These are phyloP conservation scores for Cystobasidiaceae sp. DNA, from an alignment of 1,284 basidiomycete species.

Conservation along the genomic window DNA sequence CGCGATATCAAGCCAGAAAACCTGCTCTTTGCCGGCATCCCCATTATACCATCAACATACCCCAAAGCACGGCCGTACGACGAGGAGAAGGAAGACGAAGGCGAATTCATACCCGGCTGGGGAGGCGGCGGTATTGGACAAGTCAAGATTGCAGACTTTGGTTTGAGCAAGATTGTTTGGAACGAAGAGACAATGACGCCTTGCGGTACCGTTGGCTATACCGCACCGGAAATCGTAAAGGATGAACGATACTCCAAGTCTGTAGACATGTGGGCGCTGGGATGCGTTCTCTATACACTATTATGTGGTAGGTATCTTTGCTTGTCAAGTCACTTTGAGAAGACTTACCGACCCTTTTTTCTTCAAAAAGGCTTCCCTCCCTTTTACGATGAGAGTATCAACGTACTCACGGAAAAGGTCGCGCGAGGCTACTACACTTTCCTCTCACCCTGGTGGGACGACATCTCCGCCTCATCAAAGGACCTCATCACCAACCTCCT, in stretches of 20 bases:
- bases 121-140: slow-evolving; percentile 96
- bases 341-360: slow-evolving; percentile 5
- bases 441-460: slow-evolving; percentile 99
- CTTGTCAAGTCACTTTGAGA: neutral
- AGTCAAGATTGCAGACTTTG: slow-evolving; percentile 99
- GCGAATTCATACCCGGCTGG: slow-evolving; percentile 82
- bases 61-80: slow-evolving; percentile 81
- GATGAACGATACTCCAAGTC: slow-evolving; percentile 97
- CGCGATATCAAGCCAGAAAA: slow-evolving; percentile 97
- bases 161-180: slow-evolving; percentile 97
- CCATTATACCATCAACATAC: slow-evolving; percentile 79
- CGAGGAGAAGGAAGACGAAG: slow-evolving; percentile 98
- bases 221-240: slow-evolving; percentile 98
- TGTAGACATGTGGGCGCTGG: slow-evolving; percentile 99
- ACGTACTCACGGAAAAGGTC: slow-evolving; percentile 96
- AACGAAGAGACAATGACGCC: slow-evolving; percentile 99
- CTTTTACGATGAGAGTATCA: slow-evolving; percentile 99
- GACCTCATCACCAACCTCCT: slow-evolving; percentile 92
- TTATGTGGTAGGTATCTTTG: slow-evolving; percentile 88
- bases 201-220: slow-evolving; percentile 98
- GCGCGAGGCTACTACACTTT: slow-evolving; percentile 97
- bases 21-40: slow-evolving; percentile 88
- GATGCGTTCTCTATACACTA: slow-evolving; percentile 95
- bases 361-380: slow-evolving; percentile 48
- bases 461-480: slow-evolving; percentile 81